phyloP scores from a whole-genome alignment of 768 basidiomycete genomes.

The Cystobasidium onofrii region DNA sequence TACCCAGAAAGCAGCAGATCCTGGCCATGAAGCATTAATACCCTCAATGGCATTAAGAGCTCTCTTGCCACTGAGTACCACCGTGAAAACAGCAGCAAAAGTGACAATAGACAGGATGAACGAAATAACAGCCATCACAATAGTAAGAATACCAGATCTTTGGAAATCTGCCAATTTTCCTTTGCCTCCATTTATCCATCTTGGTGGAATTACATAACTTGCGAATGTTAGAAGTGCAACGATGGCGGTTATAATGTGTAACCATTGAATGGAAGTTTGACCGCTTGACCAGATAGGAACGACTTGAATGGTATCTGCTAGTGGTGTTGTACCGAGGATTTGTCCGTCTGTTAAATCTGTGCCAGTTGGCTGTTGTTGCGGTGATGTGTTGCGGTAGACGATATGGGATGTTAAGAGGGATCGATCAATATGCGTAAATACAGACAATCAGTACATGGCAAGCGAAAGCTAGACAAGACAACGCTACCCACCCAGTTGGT shows the following conservation, averaged over 20 bases:
- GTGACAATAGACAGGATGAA: background rate
- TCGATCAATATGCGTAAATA: too few relatives aligned
- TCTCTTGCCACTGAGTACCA: background rate
- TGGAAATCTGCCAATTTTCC: conserved; percentile 1
- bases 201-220: background rate
- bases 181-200: conserved; percentile 12
- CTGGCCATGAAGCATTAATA: conserved; percentile 2
- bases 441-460: background rate
- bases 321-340: conserved; percentile 14
- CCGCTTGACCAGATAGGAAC: background rate
- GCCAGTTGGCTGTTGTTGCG: background rate
- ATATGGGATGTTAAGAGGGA: too few relatives aligned
- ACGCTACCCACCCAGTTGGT: background rate
- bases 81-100: background rate
- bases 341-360: background rate
- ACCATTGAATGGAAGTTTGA: background rate
- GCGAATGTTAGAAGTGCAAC: background rate
- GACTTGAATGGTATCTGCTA: background rate
- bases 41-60: background rate
- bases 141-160: conserved; percentile 19
- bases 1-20: conserved; percentile 17
- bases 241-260: conserved; percentile 12
- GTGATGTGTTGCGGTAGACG: too few relatives aligned
- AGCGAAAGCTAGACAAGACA: background rate
- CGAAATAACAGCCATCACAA: background rate